phyloP scores from a whole-genome alignment of 1,284 basidiomycete genomes.

The Wallemia hederae region DNA sequence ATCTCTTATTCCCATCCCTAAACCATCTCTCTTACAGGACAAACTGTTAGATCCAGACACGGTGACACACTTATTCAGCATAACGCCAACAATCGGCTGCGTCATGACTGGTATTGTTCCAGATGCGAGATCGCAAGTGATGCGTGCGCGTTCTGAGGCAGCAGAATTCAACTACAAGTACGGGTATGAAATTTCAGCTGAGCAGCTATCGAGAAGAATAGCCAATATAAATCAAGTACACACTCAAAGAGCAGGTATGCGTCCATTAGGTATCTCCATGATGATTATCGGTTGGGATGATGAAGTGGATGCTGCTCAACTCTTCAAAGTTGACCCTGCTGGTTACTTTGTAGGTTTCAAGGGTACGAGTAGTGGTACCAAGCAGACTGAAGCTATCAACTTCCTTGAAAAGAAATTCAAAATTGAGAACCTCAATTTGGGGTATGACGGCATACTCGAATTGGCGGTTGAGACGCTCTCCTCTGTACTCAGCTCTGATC shows the following conservation, averaged over 20 bases:
- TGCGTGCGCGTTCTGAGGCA: constrained; percentile 64
- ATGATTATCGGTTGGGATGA: constrained; percentile 78
- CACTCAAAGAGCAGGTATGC: constrained; percentile 89
- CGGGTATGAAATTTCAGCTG: constrained; percentile 91
- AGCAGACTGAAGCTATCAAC: constrained; percentile 97
- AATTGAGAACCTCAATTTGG: constrained; percentile 6
- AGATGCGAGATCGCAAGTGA: constrained; percentile 73
- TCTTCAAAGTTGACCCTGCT: constrained; percentile 94
- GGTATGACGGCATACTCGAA: constrained; percentile 20
- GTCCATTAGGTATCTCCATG: constrained; percentile 89
- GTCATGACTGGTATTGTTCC: constrained; percentile 90
- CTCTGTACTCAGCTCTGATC: constrained; percentile 75
- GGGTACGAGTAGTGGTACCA: constrained; percentile 81
- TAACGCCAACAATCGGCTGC: constrained; percentile 87
- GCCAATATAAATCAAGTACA: constrained; percentile 99
- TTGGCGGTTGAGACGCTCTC: constrained; percentile 85
- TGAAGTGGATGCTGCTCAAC: constrained; percentile 57
- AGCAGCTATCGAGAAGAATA: constrained; percentile 68
- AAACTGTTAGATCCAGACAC: constrained; percentile 87
- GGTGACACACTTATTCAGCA: constrained; percentile 83
- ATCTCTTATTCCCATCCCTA: constrained; percentile 11
- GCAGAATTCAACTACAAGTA: constrained; percentile 88
- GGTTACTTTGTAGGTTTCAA: constrained; percentile 97
- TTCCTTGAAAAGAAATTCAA: constrained; percentile 98
- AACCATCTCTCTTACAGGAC: constrained; percentile 28